These are phyloP conservation scores for Tritrichomonas musculus DNA, from an alignment of 208 protist genomes.

Conservation along the genomic window DNA sequence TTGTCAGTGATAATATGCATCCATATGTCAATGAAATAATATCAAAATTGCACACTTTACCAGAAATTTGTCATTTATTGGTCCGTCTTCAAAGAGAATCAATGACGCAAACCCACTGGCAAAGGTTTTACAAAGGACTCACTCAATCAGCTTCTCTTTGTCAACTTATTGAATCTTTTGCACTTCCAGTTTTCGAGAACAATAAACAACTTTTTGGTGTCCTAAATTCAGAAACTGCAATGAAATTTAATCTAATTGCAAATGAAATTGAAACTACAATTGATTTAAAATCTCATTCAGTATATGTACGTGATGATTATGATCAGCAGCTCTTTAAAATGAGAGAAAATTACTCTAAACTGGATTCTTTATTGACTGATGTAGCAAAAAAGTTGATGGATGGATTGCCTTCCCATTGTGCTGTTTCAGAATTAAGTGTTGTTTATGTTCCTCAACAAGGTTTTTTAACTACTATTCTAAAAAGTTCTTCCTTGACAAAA, in stretches of 20 bases:
- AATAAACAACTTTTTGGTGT: not conserved
- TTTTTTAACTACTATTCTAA: not conserved
- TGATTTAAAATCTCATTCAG: not conserved
- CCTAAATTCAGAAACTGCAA: not conserved
- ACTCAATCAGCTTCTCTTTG: not conserved
- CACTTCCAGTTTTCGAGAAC: not conserved
- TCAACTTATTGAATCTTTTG: not conserved
- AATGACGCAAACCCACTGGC: not conserved
- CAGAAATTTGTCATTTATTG: not conserved
- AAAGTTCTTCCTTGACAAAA: not conserved
- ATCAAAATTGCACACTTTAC: not conserved
- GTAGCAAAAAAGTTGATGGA: not conserved
- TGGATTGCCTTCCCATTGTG: not conserved
- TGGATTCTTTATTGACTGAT: not conserved
- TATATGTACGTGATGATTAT: not conserved
- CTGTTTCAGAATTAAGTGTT: not conserved
- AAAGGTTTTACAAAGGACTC: not conserved
- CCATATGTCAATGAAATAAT: not conserved
- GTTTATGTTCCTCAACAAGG: not conserved
- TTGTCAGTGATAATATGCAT: not conserved
- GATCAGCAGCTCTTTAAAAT: not conserved
- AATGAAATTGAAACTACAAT: slow-evolving; percentile 11
- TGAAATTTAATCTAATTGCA: too few species aligned
- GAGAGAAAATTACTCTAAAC: not conserved
- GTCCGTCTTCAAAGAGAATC: not conserved